A percentile compares a stretch with the other conserved stretches of the same genome.
phyloP scores from a whole-genome alignment of 2,329 filamentous ascomycete species.

The Fusarium mundagurra region DNA sequence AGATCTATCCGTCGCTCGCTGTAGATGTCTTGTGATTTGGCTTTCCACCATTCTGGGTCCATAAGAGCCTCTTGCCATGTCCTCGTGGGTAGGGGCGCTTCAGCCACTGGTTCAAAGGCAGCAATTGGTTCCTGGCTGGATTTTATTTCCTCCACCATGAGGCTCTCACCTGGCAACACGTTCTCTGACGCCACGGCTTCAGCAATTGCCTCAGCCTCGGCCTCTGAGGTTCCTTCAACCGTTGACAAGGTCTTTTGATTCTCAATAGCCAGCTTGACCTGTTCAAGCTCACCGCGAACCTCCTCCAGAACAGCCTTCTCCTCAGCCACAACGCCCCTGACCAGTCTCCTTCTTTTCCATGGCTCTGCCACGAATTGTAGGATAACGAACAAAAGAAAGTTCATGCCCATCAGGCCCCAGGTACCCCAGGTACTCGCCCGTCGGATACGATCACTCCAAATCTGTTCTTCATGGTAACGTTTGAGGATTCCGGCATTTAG shows the following conservation, averaged over 20 bases:
- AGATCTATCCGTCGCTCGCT: slow-evolving; percentile 72
- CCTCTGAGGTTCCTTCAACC: slow-evolving; percentile 10
- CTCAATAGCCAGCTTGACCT: slow-evolving; percentile 45
- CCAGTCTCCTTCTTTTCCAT: slow-evolving; percentile 83
- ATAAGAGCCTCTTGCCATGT: slow-evolving; percentile 57
- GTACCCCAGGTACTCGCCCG: slow-evolving; percentile 98
- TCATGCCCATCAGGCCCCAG: slow-evolving; percentile 97
- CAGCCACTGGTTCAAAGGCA: slow-evolving; percentile 6
- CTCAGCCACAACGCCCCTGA: slow-evolving; percentile 83
- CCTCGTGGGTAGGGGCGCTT: slow-evolving; percentile 1
- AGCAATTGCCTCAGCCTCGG: background rate
- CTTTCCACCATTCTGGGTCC: slow-evolving; percentile 58
- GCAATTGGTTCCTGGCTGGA: slow-evolving; percentile 1
- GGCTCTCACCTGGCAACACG: background rate
- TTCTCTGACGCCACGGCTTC: slow-evolving; percentile 17
- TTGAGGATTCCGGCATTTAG: slow-evolving; percentile 86
- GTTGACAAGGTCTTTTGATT: slow-evolving; percentile 36
- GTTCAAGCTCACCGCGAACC: slow-evolving; percentile 55
- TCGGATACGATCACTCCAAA: slow-evolving; percentile 97
- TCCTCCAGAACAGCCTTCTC: slow-evolving; percentile 69
- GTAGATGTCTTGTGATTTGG: slow-evolving; percentile 65
- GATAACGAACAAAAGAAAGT: slow-evolving; percentile 86
- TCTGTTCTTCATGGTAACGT: slow-evolving; percentile 98
- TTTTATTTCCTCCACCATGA: background rate
- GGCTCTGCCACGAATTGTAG: slow-evolving; percentile 93